Base-by-base conservation (phyloP, 139 green algal species). In the Micromonas pusilla region DNA sequence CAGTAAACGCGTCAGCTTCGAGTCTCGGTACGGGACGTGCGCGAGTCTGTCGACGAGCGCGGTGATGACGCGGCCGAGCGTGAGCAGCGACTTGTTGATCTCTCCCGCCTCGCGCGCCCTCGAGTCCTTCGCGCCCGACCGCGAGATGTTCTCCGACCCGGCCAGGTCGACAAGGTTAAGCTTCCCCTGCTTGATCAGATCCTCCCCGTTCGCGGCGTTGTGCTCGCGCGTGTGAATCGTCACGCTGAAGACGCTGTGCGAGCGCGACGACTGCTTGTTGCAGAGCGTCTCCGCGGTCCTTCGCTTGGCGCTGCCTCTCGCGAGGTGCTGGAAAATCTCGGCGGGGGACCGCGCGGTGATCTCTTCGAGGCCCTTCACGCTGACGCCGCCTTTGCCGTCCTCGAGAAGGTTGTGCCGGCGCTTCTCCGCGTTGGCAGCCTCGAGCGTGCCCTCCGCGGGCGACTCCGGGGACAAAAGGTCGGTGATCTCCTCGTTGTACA, bases 401-500 rank as follows among this genome's bases (percentile, higher is more conserved):
- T 90, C 86, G 67, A 85, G 89, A 66, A n/a, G 77, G 57, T n/a
- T 87, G 78, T 54, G 83, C 13, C 33, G 65, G 64, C 9, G 45
- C 45, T 57, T 57, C 52, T 80, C 73, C 32, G 71, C 21, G 37
- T 81, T 45, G 36, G 75, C 79, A 38, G 73, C 68, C 32, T 54
- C 66, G 25, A 31, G 2, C 64, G 31, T n/a, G 25, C 28, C 39
- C 20, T 66, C 52, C 19, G 39, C 64, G 23, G 26, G 26, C 62
- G 3, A 60, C 71, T 26, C 13, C 65, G 68, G 26, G 0, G 83
- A 88, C 80, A 99, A 86, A 74, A 99, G 82, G 80, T 99, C 95
- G 2, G 93, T 98, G 25, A 97, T 90, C 86, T 99, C 95, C 84
- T 99, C 95, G 83, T 99, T 98, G 90, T 99, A 99, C 53, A 99